These are phyloP conservation scores for Xylaria flabelliformis DNA, from an alignment of 495 filamentous ascomycete species.

Conservation along the genomic window DNA sequence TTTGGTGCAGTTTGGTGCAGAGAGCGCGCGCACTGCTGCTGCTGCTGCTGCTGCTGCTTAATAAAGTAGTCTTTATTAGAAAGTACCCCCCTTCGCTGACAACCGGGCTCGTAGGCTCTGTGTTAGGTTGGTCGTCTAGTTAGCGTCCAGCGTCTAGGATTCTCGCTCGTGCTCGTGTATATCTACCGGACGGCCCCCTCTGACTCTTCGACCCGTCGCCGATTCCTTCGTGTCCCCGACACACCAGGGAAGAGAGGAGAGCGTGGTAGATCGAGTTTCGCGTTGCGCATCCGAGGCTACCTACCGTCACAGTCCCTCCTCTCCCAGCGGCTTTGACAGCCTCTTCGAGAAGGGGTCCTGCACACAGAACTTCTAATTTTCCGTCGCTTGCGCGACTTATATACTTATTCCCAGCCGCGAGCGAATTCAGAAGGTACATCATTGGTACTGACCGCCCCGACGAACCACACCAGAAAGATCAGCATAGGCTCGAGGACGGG, in stretches of 20 bases:
- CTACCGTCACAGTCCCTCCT: constrained; percentile 4
- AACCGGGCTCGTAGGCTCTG: constrained; percentile 10
- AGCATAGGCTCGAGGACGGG: not conserved
- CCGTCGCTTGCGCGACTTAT: not conserved
- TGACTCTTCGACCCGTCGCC: constrained; percentile 14
- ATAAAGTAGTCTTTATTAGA: constrained; percentile 15
- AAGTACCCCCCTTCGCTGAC: constrained; percentile 18
- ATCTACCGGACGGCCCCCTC: constrained; percentile 27
- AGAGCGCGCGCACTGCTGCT: constrained; percentile 12
- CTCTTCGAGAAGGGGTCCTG: constrained; percentile 20
- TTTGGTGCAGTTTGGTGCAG: no score
- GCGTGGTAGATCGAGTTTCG: constrained; percentile 26
- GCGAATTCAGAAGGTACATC: not conserved
- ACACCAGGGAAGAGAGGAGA: constrained; percentile 21
- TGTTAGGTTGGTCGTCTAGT: constrained; percentile 11
- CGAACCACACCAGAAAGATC: constrained; percentile 7
- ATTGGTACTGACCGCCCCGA: not conserved
- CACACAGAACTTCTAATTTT: not conserved
- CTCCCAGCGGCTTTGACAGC: constrained; percentile 11
- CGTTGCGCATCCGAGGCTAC: constrained; percentile 16
- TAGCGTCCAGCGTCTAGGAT: constrained; percentile 13
- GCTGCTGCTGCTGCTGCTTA: constrained; percentile 24
- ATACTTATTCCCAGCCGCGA: constrained; percentile 3
- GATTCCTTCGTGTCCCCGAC: constrained; percentile 22
- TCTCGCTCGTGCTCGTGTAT: constrained; percentile 18